Evolutionary conservation across 371 early-diverging fungal species (phyloP).

Genomic region (Entomophthora muscae): DNA sequence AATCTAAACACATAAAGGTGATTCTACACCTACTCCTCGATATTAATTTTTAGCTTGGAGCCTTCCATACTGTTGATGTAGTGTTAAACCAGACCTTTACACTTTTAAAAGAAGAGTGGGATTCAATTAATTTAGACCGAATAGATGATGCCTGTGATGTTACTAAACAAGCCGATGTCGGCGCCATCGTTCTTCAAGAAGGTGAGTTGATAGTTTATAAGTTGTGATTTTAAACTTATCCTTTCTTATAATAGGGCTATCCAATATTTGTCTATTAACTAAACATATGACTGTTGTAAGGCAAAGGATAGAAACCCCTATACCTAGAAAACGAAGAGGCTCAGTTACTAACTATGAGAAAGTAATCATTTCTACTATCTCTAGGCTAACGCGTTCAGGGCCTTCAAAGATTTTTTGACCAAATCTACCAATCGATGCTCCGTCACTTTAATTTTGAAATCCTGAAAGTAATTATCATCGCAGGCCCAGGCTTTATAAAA

Average conservation of each 20-base stretch:
- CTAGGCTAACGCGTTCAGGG: too few species aligned
- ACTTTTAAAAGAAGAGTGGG: constrained; percentile 81
- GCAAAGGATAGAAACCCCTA: constrained; percentile 75
- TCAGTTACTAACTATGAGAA: constrained; percentile 77
- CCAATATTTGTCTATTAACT: constrained; percentile 84
- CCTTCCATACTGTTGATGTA: constrained; percentile 88
- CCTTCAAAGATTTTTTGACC: constrained; percentile 68
- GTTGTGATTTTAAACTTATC: not conserved
- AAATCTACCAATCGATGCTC: constrained; percentile 69
- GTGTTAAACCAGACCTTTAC: constrained; percentile 79
- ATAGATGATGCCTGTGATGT: constrained; percentile 81
- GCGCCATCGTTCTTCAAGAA: constrained; percentile 88
- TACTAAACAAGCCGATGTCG: constrained; percentile 80
- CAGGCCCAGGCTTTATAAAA: constrained; percentile 88
- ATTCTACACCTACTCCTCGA: not conserved
- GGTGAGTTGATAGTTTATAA: constrained; percentile 18
- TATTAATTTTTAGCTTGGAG: constrained; percentile 46
- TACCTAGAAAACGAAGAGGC: constrained; percentile 86
- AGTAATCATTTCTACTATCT: too few species aligned
- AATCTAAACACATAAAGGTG: constrained; percentile 83
- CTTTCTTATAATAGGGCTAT: constrained; percentile 32
- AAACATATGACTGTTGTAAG: constrained; percentile 87
- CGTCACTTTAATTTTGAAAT: constrained; percentile 73
- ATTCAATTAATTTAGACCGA: constrained; percentile 72
- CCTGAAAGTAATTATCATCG: constrained; percentile 82